Conservation (phyloP, 805 yeast genomes). For the Candida germanica region DNA sequence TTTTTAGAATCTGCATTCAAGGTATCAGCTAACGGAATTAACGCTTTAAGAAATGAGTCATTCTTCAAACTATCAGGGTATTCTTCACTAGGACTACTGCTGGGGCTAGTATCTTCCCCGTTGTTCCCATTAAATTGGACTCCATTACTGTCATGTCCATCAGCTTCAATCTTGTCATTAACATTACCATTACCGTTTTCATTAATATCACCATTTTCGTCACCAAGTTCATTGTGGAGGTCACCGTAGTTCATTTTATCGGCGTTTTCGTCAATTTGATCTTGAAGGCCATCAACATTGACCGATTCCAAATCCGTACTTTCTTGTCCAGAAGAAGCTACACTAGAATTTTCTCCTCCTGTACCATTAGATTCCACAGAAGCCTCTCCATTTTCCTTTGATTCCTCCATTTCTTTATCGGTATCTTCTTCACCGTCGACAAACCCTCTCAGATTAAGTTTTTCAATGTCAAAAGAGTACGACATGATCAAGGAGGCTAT, state of each 20-base stretch:
- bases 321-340: background rate
- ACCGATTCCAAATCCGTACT: background rate
- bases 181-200: conserved; percentile 16
- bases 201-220: conserved; percentile 12
- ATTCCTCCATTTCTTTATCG: conserved; percentile 22
- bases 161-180: conserved; percentile 15
- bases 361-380: conserved; percentile 8
- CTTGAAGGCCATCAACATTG: conserved; percentile 9
- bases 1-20: conserved; percentile 79
- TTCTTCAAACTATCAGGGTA: conserved; percentile 12
- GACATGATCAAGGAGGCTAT: conserved; percentile 84
- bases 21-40: conserved; percentile 93
- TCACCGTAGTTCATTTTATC: conserved; percentile 1
- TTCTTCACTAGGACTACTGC: conserved; percentile 12
- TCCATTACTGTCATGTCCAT: conserved; percentile 10
- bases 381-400: conserved; percentile 13
- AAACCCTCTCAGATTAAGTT: conserved; percentile 21
- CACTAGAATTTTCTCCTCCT: background rate
- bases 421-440: conserved; percentile 21
- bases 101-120: conserved; percentile 1
- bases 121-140: conserved; percentile 1
- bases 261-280: conserved; percentile 15
- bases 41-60: conserved; percentile 59
- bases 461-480: conserved; percentile 83
- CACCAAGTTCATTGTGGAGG: conserved; percentile 1